Evolutionary conservation across 164 flowering plant species (phyloP).

Genomic region (Macadamia integrifolia): DNA sequence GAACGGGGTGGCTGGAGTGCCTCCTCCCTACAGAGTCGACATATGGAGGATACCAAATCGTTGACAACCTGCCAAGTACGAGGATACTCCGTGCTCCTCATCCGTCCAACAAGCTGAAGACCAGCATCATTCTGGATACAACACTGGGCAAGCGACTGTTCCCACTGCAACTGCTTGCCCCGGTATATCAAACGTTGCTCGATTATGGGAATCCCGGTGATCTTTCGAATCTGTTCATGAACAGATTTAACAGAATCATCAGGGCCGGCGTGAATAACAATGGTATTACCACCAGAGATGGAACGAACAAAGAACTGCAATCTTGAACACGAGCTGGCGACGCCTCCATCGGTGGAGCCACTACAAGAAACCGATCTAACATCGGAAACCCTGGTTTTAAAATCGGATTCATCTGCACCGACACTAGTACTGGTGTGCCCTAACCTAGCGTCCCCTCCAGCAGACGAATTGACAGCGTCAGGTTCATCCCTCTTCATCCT

Average conservation of each 20-base stretch:
- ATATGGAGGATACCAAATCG: conserved; percentile 34
- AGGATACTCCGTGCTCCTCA: conserved; percentile 71
- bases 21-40: conserved; percentile 30
- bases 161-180: conserved; percentile 67
- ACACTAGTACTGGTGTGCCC: background rate
- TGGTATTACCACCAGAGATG: conserved; percentile 43
- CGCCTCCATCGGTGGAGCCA: conserved; percentile 1
- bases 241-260: conserved; percentile 51
- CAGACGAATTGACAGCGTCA: conserved; percentile 15
- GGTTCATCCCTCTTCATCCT: conserved; percentile 34
- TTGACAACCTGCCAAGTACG: conserved; percentile 55
- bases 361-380: conserved; percentile 10
- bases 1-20: background rate
- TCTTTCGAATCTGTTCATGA: conserved; percentile 44
- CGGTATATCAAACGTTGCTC: conserved; percentile 72
- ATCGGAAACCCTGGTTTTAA: conserved; percentile 18
- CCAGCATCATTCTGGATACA: conserved; percentile 54
- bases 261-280: conserved; percentile 50
- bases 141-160: conserved; percentile 48
- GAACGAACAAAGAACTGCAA: conserved; percentile 67
- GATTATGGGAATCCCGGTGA: conserved; percentile 54
- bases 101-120: conserved; percentile 64
- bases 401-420: background rate
- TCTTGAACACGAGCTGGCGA: conserved; percentile 9
- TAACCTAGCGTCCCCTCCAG: background rate